Conservation (phyloP, 345 rosid genomes). For the Salix udensis region DNA sequence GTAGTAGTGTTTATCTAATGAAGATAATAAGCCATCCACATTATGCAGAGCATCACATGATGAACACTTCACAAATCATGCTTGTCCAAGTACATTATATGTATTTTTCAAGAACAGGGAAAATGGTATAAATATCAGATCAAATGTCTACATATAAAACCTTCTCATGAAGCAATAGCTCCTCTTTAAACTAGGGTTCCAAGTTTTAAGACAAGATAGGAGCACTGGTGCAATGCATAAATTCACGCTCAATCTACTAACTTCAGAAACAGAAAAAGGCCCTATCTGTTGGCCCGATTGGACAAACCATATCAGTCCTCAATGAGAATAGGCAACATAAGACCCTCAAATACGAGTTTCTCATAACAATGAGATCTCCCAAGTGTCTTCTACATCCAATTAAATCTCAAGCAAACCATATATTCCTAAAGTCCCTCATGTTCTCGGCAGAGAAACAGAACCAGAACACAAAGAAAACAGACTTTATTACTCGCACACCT, state of each 20-base stretch:
- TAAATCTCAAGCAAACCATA: neutral
- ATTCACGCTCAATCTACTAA: neutral
- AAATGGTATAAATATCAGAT: neutral
- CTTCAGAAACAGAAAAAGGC: neutral
- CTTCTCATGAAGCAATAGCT: neutral
- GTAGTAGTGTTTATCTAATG: neutral
- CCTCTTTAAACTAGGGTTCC: neutral
- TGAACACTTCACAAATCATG: neutral
- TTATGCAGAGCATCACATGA: neutral
- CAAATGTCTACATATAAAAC: neutral
- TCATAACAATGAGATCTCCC: neutral
- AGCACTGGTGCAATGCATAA: neutral
- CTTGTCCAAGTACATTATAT: neutral
- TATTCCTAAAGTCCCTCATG: neutral
- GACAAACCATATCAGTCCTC: neutral
- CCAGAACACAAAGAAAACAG: neutral
- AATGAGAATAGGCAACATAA: neutral
- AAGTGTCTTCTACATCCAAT: neutral
- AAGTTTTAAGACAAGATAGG: neutral
- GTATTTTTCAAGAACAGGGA: neutral
- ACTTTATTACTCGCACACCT: neutral
- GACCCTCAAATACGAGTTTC: neutral
- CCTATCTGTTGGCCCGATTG: neutral
- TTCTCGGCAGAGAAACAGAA: neutral
- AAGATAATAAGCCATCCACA: neutral